A percentile compares a stretch with the other conserved stretches of the same genome.
These are phyloP conservation scores for Gossypium ekmanianum DNA, from an alignment of 345 rosid genomes.

Conservation along the genomic window DNA sequence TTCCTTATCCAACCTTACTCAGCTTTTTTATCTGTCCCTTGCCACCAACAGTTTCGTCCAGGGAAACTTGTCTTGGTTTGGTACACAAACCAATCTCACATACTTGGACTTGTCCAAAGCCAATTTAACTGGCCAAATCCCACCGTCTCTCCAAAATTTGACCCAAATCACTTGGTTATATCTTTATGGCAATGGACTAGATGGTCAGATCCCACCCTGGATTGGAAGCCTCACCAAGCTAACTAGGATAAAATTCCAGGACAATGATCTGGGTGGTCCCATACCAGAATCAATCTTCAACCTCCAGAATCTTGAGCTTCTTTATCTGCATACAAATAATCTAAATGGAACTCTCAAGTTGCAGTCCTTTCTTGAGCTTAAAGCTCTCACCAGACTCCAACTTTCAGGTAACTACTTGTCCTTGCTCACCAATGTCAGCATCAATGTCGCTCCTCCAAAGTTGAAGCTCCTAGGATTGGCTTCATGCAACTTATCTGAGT, in stretches of 20 bases:
- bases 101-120: neutral
- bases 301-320: neutral
- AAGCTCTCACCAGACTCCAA: neutral
- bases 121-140: neutral
- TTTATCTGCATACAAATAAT: neutral
- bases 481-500: conserved; percentile 23
- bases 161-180: neutral
- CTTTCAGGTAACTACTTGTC: conserved; percentile 18
- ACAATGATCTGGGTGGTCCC: conserved; percentile 18
- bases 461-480: neutral
- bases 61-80: conserved; percentile 5
- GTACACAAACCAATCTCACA: neutral
- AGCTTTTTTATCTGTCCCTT: neutral
- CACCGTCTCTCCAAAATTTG: conserved; percentile 1
- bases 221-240: conserved; percentile 12
- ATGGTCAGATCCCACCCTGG: conserved; percentile 9
- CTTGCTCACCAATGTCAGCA: neutral
- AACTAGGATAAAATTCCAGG: neutral
- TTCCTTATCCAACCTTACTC: conserved; percentile 15
- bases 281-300: conserved; percentile 18
- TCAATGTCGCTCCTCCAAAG: neutral
- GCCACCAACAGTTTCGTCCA: neutral
- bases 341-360: conserved; percentile 18
- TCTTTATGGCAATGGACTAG: neutral
- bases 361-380: conserved; percentile 12